Evolutionary conservation across 2,329 filamentous ascomycete species (phyloP).

Genomic region (Aspergillus candidus): DNA sequence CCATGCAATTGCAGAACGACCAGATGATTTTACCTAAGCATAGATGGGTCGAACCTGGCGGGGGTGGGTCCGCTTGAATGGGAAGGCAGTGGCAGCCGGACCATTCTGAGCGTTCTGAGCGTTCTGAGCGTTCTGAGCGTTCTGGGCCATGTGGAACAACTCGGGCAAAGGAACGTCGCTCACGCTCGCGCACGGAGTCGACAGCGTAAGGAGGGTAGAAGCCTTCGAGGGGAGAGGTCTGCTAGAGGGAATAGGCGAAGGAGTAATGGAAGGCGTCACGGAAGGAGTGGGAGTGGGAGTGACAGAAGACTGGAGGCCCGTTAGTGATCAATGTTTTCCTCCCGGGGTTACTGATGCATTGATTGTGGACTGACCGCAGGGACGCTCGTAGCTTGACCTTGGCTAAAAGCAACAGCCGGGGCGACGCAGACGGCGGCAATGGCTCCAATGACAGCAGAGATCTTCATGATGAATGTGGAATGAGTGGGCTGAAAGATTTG

Average conservation of each 20-base stretch:
- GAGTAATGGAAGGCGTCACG: neutral
- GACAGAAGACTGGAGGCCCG: neutral
- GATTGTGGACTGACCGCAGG: conserved; percentile 3
- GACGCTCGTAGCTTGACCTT: conserved; percentile 6
- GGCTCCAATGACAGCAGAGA: conserved; percentile 19
- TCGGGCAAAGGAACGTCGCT: no score
- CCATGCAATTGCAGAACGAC: no score
- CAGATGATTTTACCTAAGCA: conserved; percentile 7
- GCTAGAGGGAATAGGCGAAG: neutral
- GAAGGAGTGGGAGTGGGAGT: conserved; percentile 4
- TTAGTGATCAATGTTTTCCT: neutral
- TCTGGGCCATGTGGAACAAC: no score
- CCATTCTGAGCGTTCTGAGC: no score
- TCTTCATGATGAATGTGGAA: conserved; percentile 22
- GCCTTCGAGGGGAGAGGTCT: neutral
- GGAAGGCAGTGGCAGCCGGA: neutral
- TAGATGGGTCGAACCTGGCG: conserved; percentile 20
- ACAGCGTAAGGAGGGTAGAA: no score
- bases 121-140: no score
- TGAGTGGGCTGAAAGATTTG: neutral
- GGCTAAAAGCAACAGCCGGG: conserved; percentile 17
- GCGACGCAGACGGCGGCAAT: conserved; percentile 19
- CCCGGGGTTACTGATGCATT: neutral
- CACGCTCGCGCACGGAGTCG: no score
- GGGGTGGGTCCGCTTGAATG: conserved; percentile 18